A percentile compares a stretch with the other conserved stretches of the same genome.
Evolutionary conservation across 208 protist genomes (phyloP).

Genomic region (Balamuthia mandrillaris): DNA sequence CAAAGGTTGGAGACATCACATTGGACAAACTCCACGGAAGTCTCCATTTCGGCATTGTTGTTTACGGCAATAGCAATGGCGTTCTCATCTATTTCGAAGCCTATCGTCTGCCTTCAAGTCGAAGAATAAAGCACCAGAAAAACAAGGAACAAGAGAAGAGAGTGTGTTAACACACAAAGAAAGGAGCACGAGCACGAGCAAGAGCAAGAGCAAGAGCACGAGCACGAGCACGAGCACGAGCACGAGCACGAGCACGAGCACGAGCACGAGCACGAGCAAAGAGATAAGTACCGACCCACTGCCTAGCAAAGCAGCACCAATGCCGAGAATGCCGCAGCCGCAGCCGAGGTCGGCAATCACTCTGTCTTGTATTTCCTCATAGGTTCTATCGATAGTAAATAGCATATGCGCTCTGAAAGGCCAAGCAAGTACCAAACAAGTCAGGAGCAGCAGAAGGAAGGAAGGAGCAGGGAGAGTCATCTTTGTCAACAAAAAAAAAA

Average conservation of each 20-base stretch:
- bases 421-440: background rate
- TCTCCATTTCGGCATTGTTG: conserved; percentile 52
- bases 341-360: conserved; percentile 56
- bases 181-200: no score
- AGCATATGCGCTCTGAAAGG: background rate
- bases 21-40: conserved; percentile 43
- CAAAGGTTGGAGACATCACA: conserved; percentile 16
- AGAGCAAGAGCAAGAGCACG: no score
- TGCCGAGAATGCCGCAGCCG: conserved; percentile 51
- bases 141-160: no score
- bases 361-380: conserved; percentile 51
- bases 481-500: background rate
- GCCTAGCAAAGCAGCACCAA: conserved; percentile 45
- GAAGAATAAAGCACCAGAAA: no score
- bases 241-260: no score
- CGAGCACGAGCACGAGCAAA: no score
- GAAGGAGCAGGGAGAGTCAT: background rate
- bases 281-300: background rate
- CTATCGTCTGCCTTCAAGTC: conserved; percentile 38
- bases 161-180: no score
- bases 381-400: background rate
- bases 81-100: conserved; percentile 53
- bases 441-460: background rate
- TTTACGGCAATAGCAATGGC: conserved; percentile 43
- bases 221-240: no score